phyloP scores from a whole-genome alignment of 2,329 filamentous ascomycete genomes.

The Cercospora zeae-maydis region DNA sequence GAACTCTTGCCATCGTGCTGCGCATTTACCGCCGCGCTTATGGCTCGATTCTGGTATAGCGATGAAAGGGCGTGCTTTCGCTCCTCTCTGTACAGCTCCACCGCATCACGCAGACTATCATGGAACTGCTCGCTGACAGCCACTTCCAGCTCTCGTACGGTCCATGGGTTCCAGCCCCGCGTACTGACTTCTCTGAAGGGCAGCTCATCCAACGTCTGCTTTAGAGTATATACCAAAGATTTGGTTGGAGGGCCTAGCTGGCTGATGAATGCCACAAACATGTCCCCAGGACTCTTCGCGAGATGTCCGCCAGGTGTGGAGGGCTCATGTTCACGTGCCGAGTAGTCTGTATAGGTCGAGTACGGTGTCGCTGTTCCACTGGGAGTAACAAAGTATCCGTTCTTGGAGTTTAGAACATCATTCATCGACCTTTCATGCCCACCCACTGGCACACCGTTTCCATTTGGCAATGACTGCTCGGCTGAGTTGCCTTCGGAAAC shows the following conservation, averaged over 20 bases:
- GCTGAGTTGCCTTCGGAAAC: conserved; percentile 32
- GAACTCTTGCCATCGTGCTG: conserved; percentile 59
- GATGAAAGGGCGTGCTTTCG: conserved; percentile 71
- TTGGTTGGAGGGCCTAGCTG: conserved; percentile 93
- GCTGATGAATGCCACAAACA: conserved; percentile 86
- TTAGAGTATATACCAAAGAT: conserved; percentile 85
- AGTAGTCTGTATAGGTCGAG: conserved; percentile 17
- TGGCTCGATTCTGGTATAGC: conserved; percentile 77
- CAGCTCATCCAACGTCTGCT: conserved; percentile 81
- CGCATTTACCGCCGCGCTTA: conserved; percentile 45
- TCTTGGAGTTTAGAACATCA: background rate
- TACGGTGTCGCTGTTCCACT: conserved; percentile 19
- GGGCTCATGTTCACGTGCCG: conserved; percentile 6
- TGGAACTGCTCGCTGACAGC: conserved; percentile 75
- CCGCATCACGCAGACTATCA: conserved; percentile 73
- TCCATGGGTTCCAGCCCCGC: conserved; percentile 23
- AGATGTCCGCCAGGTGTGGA: conserved; percentile 13
- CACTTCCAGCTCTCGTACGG: conserved; percentile 58
- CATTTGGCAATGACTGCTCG: conserved; percentile 6
- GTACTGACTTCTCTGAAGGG: conserved; percentile 58
- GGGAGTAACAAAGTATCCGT: conserved; percentile 19
- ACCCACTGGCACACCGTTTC: conserved; percentile 4
- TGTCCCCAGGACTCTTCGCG: conserved; percentile 59
- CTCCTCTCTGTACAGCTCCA: conserved; percentile 72
- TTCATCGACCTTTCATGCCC: background rate